phyloP scores from a whole-genome alignment of 345 rosid genomes.

The Acer saccharum region DNA sequence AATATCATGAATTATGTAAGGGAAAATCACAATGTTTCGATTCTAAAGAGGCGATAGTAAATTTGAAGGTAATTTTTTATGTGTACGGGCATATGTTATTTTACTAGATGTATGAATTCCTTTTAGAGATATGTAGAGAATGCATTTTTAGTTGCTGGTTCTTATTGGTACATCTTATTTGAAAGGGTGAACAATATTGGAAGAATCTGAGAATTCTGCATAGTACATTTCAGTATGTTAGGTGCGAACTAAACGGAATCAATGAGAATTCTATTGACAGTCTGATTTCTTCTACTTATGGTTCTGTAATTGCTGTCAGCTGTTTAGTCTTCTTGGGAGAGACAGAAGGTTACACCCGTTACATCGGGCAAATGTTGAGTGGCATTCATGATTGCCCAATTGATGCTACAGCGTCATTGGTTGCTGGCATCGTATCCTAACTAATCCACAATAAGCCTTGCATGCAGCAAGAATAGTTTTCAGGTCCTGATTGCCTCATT shows the following conservation, averaged over 20 bases:
- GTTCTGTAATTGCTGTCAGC: background rate
- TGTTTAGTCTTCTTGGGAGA: background rate
- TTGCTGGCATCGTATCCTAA: background rate
- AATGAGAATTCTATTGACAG: background rate
- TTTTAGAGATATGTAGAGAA: background rate
- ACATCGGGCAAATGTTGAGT: background rate
- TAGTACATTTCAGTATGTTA: background rate
- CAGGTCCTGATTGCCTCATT: background rate
- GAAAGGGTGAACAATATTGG: background rate
- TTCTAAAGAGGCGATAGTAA: conserved; percentile 33
- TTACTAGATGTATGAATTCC: background rate
- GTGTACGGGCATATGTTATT: background rate
- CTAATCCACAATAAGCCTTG: background rate
- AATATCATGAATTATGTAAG: conserved; percentile 53
- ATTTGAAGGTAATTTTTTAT: conserved; percentile 46
- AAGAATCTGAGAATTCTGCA: background rate
- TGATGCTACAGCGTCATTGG: background rate
- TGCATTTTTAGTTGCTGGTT: conserved; percentile 7
- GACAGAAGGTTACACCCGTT: background rate
- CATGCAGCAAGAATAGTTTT: background rate
- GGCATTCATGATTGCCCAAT: background rate
- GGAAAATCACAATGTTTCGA: conserved; percentile 40
- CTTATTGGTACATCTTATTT: background rate
- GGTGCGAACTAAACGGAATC: background rate
- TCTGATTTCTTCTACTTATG: background rate